Base-by-base conservation (phyloP, 768 basidiomycete species). In the Mycena capillaripes region DNA sequence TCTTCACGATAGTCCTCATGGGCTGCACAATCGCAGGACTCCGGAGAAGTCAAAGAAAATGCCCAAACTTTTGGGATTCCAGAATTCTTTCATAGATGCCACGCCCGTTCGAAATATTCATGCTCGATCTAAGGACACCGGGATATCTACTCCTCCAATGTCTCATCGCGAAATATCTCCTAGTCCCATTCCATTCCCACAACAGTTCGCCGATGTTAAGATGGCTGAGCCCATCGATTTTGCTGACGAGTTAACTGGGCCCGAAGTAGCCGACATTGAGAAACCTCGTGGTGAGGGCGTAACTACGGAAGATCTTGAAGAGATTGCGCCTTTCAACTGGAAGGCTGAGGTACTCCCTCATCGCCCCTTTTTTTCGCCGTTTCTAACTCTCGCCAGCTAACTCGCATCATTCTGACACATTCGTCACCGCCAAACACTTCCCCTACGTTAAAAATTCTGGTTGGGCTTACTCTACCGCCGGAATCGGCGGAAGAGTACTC, bases 331-430 rank as follows among this genome's bases (percentile, higher is more conserved):
- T 58, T 81, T 86, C 16, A 87, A 89, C 70, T 89, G 89, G 89
- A 87, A 84, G 69, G 82, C 84, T 21, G 88, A 91, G 84, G 93
- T 93, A 78, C 25, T 81, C 79, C 10, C 74, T 40, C 12, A 32
- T 44, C 27, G 21, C 34, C 57, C 2, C 53, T 17, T 29, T 44
- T 70, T 42, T 44, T 56, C 27, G 44, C 32, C 32, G 36, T 57
- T 56, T 60, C 75, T 42, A 76, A 21, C 21, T 63, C 14, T 27
- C 16, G 42, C 50, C 72, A 94, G 93, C 80, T 93, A 56, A 89
- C 88, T 72, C 85, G 88, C 48, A 84, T 92, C 32, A 79, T 94
- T n/a, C 76, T 93, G 63, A 89, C 87, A 0, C 93, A 94, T 79
- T 82, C 83, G 3, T 78, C 82, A 34, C 81, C 83, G 1, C 77